These are phyloP conservation scores for Micractinium conductrix DNA, from an alignment of 139 green algal genomes.

Conservation along the genomic window DNA sequence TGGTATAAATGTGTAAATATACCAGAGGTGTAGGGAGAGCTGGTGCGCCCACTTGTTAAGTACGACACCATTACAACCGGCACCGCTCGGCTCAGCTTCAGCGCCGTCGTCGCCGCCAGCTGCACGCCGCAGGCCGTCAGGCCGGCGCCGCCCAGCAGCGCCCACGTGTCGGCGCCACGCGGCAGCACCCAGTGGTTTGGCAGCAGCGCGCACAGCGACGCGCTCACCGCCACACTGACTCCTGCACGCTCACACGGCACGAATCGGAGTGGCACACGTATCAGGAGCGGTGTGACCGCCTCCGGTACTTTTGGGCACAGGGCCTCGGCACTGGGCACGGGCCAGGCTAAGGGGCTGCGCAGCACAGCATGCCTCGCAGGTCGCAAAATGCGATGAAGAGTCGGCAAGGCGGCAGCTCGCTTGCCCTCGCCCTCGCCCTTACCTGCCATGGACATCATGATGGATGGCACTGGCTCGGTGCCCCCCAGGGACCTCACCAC, in stretches of 20 bases:
- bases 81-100: conserved; percentile 38
- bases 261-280: not conserved
- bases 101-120: conserved; percentile 46
- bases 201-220: not conserved
- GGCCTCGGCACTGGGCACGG: conserved; percentile 16
- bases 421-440: too few relatives aligned
- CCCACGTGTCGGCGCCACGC: not conserved
- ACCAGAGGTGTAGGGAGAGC: too few relatives aligned
- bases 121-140: conserved; percentile 40
- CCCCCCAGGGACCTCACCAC: too few relatives aligned
- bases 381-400: too few relatives aligned
- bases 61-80: conserved; percentile 48
- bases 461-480: too few relatives aligned
- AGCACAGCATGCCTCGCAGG: not conserved
- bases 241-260: too few relatives aligned
- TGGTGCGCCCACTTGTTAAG: conserved; percentile 24
- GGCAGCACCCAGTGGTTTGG: not conserved
- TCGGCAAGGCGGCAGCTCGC: too few relatives aligned
- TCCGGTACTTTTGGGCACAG: conserved; percentile 1
- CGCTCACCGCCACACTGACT: too few relatives aligned
- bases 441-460: too few relatives aligned
- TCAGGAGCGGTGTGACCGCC: conserved; percentile 5
- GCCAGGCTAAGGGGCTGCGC: not conserved
- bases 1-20: not conserved
- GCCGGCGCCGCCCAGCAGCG: not conserved